These are phyloP conservation scores for Pseudotulostoma volvatum DNA, from an alignment of 495 filamentous ascomycete genomes.

Conservation along the genomic window DNA sequence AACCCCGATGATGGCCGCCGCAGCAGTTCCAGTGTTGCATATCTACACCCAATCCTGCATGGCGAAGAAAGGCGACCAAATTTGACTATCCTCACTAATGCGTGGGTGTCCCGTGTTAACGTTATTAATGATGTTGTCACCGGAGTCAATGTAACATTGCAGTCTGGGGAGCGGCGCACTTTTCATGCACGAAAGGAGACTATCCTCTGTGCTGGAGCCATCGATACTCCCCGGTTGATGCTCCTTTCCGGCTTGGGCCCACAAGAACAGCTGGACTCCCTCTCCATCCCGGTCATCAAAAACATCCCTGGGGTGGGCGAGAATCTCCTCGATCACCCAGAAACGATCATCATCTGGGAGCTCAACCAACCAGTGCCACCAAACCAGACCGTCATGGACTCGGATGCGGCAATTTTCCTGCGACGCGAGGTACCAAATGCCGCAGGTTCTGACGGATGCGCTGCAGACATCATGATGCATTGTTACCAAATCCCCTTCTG, in stretches of 20 bases:
- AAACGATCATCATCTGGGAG: slow-evolving; percentile 72
- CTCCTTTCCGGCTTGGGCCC: slow-evolving; percentile 67
- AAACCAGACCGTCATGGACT: slow-evolving; percentile 74
- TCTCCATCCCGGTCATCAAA: slow-evolving; percentile 52
- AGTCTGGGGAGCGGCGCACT: slow-evolving; percentile 43
- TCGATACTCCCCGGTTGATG: slow-evolving; percentile 61
- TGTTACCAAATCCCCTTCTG: slow-evolving; percentile 81
- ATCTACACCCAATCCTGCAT: slow-evolving; percentile 69
- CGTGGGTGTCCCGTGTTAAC: slow-evolving; percentile 65
- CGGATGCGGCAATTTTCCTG: slow-evolving; percentile 69
- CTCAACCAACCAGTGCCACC: slow-evolving; percentile 57
- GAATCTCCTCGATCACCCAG: slow-evolving; percentile 63
- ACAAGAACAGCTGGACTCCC: slow-evolving; percentile 39
- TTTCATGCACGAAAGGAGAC: slow-evolving; percentile 51
- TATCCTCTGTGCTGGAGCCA: slow-evolving; percentile 60
- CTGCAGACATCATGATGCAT: slow-evolving; percentile 78
- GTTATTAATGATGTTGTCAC: slow-evolving; percentile 44
- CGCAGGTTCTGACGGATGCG: slow-evolving; percentile 45
- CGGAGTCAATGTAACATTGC: slow-evolving; percentile 48
- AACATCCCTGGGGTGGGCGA: slow-evolving; percentile 66
- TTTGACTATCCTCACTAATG: slow-evolving; percentile 60
- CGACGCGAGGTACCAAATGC: slow-evolving; percentile 51
- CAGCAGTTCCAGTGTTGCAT: slow-evolving; percentile 68
- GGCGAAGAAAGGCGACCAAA: slow-evolving; percentile 63
- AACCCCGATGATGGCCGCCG: slow-evolving; percentile 65